Percentiles rank a stretch among this genome's conserved stretches.
These are phyloP conservation scores for Termitomyces sp. DNA, from an alignment of 768 basidiomycete genomes.

Conservation along the genomic window DNA sequence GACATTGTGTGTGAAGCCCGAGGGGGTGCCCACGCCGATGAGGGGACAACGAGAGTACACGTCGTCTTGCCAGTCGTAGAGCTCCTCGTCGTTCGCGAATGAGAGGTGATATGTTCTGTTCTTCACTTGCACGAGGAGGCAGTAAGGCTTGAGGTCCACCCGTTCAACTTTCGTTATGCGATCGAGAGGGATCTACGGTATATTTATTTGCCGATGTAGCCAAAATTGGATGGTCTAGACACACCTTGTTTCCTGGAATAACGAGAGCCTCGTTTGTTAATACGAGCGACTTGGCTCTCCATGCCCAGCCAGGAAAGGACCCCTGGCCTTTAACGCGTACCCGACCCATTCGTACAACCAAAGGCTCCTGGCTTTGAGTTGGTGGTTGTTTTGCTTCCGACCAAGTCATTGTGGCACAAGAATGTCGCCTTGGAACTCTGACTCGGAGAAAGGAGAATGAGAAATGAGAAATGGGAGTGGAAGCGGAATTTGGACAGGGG, in stretches of 20 bases:
- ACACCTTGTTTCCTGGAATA: slow-evolving; percentile 19
- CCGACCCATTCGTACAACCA: slow-evolving; percentile 14
- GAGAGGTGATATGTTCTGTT: slow-evolving; percentile 33
- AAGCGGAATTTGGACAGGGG: background rate
- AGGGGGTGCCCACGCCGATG: slow-evolving; percentile 34
- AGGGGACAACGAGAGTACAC: slow-evolving; percentile 39
- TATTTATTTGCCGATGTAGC: background rate
- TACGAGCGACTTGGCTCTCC: slow-evolving; percentile 20
- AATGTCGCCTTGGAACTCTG: background rate
- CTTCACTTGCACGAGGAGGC: slow-evolving; percentile 33
- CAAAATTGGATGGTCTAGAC: no score
- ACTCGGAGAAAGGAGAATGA: background rate
- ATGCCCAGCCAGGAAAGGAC: slow-evolving; percentile 18
- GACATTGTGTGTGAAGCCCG: slow-evolving; percentile 38
- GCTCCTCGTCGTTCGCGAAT: slow-evolving; percentile 36
- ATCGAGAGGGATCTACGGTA: slow-evolving; percentile 26
- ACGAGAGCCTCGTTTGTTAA: slow-evolving; percentile 21
- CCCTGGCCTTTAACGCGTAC: slow-evolving; percentile 20
- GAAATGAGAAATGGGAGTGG: background rate
- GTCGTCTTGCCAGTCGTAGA: slow-evolving; percentile 49
- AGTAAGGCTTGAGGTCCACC: slow-evolving; percentile 35
- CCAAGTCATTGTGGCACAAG: background rate
- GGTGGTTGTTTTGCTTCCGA: background rate
- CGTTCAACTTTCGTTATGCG: slow-evolving; percentile 39
- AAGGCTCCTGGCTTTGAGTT: slow-evolving; percentile 3